Percentiles rank a stretch among this genome's conserved stretches.
These are phyloP conservation scores for Filosporella fistucella DNA, from an alignment of 495 filamentous ascomycete species.

Conservation along the genomic window DNA sequence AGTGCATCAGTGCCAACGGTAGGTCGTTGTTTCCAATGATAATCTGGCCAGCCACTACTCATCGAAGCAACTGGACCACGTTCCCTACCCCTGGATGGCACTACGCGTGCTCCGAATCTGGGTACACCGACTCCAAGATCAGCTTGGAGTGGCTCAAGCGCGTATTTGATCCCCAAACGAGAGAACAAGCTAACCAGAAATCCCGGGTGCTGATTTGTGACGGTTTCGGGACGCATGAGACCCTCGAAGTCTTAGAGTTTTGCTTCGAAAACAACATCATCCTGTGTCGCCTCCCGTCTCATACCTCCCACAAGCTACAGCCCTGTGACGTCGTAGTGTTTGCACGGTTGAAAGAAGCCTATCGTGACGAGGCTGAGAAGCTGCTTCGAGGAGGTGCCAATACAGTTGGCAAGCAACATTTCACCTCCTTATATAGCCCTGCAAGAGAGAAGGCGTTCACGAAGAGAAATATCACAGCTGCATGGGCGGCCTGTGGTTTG, in stretches of 20 bases:
- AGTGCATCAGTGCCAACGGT: conserved; percentile 27
- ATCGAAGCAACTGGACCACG: conserved; percentile 30
- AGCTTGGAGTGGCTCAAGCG: conserved; percentile 1
- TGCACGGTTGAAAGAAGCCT: conserved; percentile 23
- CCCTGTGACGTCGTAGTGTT: conserved; percentile 14
- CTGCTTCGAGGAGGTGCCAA: conserved; percentile 21
- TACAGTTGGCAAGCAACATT: conserved; percentile 25
- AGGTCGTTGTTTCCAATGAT: conserved; percentile 22
- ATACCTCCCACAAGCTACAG: conserved; percentile 23
- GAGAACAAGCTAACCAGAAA: not conserved
- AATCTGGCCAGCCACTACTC: conserved; percentile 33
- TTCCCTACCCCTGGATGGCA: conserved; percentile 29
- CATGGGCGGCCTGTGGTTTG: not conserved
- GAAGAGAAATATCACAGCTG: not conserved
- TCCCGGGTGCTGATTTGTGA: not conserved
- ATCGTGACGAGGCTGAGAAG: conserved; percentile 21
- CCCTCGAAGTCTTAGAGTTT: conserved; percentile 26
- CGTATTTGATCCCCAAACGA: conserved; percentile 1
- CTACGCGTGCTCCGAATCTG: conserved; percentile 4
- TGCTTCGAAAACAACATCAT: conserved; percentile 29
- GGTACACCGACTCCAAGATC: conserved; percentile 1
- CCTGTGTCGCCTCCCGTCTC: conserved; percentile 21
- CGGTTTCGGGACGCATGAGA: conserved; percentile 5
- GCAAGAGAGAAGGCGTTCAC: not conserved
- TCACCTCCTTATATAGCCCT: not conserved